Evolutionary conservation across 2,329 filamentous ascomycete genomes (phyloP), one percentile per base, ranked within the genome.

Genomic region (Fusarium albidum): DNA sequence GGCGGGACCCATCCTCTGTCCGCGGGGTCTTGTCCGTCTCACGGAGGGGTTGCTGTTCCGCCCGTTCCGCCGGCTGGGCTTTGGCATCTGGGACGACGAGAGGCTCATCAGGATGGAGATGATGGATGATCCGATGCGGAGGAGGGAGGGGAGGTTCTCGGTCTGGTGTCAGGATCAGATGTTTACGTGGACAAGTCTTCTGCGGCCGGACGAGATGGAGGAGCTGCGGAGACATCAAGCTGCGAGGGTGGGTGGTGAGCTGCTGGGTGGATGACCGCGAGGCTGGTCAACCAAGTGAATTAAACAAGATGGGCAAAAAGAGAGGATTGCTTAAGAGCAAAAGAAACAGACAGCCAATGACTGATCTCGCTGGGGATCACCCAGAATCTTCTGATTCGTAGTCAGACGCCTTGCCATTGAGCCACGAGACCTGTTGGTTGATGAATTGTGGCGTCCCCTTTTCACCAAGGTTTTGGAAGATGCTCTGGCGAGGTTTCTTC

Each of bases 331-430:
- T n/a, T n/a, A n/a, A n/a, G n/a, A n/a, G n/a, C n/a, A n/a, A n/a
- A n/a, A n/a, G n/a, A n/a, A n/a, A n/a, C n/a, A n/a, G n/a, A n/a
- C n/a, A n/a, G n/a, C n/a, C n/a, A n/a, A n/a, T n/a, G n/a, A n/a
- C n/a, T n/a, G n/a, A n/a, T n/a, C n/a, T n/a, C n/a, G n/a, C n/a
- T n/a, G n/a, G n/a, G n/a, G n/a, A n/a, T n/a, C n/a, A 50, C 53
- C 45, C 59, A 56, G 34, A 47, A 63, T 64, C 57, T 61, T 50
- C 57, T 61, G 54, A 58, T 61, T 61, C 55, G 57, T 58, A 61
- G 49, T 56, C 52, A 59, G 58, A 56, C 49, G 49, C 55, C 52
- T 54, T 59, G 49, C 49, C 49, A 45, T 49, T 47, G 44, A 25
- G 38, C 38, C 38, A 41, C 38, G 13, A 21, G 21, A 21, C 21